A percentile compares a stretch with the other conserved stretches of the same genome.
Evolutionary conservation across 768 basidiomycete genomes (phyloP).

Genomic region (Hericium rajendrae): DNA sequence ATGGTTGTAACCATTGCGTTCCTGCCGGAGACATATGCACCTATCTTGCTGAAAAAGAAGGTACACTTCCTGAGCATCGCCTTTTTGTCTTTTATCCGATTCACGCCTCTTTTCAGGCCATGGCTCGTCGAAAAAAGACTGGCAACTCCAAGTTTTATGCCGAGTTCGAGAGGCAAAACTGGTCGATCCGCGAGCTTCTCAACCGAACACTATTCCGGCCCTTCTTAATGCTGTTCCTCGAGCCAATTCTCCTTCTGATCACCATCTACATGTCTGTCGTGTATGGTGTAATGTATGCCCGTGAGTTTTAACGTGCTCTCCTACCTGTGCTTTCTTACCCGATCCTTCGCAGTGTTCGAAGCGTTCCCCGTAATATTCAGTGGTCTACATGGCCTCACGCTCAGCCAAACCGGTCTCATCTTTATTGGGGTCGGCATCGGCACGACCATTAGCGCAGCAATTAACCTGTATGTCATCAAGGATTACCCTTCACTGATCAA

Average conservation of each 20-base stretch:
- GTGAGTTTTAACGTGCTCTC: background rate
- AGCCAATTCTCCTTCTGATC: conserved; percentile 14
- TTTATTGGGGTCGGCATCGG: conserved; percentile 6
- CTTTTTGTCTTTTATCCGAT: background rate
- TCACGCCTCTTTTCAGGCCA: background rate
- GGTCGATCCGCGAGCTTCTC: conserved; percentile 10
- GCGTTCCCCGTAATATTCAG: conserved; percentile 5
- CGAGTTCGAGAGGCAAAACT: background rate
- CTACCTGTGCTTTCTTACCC: background rate
- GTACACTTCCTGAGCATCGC: background rate
- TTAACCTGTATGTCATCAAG: background rate
- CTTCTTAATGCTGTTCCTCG: conserved; percentile 23
- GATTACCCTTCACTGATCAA: background rate
- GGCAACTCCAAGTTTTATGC: background rate
- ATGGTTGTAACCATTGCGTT: conserved; percentile 7
- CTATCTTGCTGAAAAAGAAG: conserved; percentile 6
- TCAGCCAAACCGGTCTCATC: background rate
- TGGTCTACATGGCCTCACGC: background rate
- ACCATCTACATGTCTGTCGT: conserved; percentile 10
- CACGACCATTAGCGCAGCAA: background rate
- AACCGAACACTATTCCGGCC: conserved; percentile 22
- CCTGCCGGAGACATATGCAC: conserved; percentile 17
- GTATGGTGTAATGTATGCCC: conserved; percentile 7
- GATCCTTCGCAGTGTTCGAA: conserved; percentile 1
- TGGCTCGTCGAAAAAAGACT: background rate